Base-by-base conservation (phyloP, 768 basidiomycete species). In the Russula olivacea region DNA sequence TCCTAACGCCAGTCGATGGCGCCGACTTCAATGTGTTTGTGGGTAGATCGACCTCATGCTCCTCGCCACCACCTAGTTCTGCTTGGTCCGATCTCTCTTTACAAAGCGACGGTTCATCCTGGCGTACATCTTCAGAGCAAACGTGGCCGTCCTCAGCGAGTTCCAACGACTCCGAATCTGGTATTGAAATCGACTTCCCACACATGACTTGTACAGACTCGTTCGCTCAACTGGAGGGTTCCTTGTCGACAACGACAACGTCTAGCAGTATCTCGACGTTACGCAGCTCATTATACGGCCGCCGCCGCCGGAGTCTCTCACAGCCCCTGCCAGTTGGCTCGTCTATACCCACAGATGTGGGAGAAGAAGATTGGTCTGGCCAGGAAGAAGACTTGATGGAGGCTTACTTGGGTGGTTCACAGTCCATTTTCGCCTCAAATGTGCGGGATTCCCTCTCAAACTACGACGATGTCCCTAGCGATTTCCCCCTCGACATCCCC, bases 351-450 rank as follows among this genome's bases (percentile, higher is more conserved):
- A 41, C 62, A 23, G 64, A 55, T 45, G 64, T 43, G 14, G 70
- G 45, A 41, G 51, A 72, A 61, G 69, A 64, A 71, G 58, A 73
- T 70, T 36, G 67, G 66, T 5, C 66, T 4, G 61, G 71, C 32
- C 68, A 66, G 45, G 72, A 61, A 55, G 76, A 71, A 15, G 75
- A 79, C 55, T 55, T 74, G 36, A 69, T 80, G 11, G 79, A 79
- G 56, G 69, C 74, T 4, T 80, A 78, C 63, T 78, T 80, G 58
- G 70, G 70, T 66, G 77, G 79, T 75, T 68, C 61, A 70, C 50
- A 17, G 4, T 34, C 43, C 40, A 11, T 45, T 40, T 57, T 52
- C 17, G 50, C 19, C n/a, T n/a, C 59, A 17, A 53, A 41, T 15
- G 60, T 28, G 7, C 36, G 30, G 21, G 41, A 48, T 25, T 5